Percentiles rank a stretch among this genome's conserved stretches.
Evolutionary conservation across 768 basidiomycete species (phyloP).

Genomic region (Mycena belliarum): DNA sequence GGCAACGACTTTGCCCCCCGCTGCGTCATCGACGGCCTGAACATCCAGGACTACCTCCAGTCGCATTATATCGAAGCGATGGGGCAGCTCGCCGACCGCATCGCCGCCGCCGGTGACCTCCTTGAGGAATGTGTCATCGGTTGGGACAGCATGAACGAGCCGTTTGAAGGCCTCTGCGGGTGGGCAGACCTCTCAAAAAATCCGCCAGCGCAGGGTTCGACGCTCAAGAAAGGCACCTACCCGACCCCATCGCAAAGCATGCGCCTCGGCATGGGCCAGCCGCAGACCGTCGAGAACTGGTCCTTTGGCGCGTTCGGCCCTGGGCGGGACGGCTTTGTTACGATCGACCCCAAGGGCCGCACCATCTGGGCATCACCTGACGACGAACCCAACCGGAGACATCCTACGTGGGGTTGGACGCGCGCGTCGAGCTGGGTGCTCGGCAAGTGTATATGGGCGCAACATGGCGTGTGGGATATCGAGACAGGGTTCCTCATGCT

Average conservation of each 20-base stretch:
- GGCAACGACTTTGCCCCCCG: conserved; percentile 88
- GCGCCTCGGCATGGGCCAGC: conserved; percentile 84
- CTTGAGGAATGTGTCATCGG: conserved; percentile 90
- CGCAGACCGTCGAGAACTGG: conserved; percentile 82
- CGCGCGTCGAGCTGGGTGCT: conserved; percentile 70
- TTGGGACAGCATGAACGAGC: conserved; percentile 97
- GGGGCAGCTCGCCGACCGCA: conserved; percentile 72
- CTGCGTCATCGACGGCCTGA: conserved; percentile 86
- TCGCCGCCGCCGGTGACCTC: conserved; percentile 72
- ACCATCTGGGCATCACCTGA: conserved; percentile 74
- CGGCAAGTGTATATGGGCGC: conserved; percentile 84
- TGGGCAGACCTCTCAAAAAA: conserved; percentile 68
- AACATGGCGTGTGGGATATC: conserved; percentile 87
- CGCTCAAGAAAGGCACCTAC: conserved; percentile 81
- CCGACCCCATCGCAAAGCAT: conserved; percentile 87
- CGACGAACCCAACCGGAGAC: conserved; percentile 45
- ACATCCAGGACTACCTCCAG: conserved; percentile 90
- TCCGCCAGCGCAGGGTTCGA: conserved; percentile 67
- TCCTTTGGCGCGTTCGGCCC: conserved; percentile 82
- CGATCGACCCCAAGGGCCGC: conserved; percentile 81
- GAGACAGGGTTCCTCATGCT: conserved; percentile 63
- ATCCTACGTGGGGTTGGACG: conserved; percentile 82
- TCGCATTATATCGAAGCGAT: conserved; percentile 75
- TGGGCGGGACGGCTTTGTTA: conserved; percentile 66
- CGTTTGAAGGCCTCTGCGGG: conserved; percentile 75